These are phyloP conservation scores for Fusarium sp. DNA, from an alignment of 2,329 filamentous ascomycete genomes.

Conservation along the genomic window DNA sequence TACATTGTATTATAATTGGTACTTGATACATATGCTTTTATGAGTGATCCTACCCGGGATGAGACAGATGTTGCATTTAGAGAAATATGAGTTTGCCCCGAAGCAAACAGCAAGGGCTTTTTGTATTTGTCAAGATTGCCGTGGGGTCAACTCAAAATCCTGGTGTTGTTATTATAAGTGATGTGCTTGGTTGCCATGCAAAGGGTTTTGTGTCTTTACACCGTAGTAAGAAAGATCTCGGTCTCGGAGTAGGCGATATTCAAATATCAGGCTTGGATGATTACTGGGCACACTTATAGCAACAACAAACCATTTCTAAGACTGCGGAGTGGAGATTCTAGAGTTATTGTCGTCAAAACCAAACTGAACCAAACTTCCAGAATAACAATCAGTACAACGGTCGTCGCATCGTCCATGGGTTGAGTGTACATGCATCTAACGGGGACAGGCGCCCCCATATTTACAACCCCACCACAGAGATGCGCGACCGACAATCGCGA, in stretches of 20 bases:
- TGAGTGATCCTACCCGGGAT: background rate
- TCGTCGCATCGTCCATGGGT: background rate
- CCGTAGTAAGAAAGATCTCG: no score
- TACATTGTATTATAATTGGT: background rate
- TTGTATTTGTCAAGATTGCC: no score
- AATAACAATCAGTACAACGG: background rate
- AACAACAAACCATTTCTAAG: no score
- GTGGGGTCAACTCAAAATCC: no score
- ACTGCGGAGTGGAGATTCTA: background rate
- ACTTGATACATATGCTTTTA: background rate
- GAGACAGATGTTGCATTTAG: background rate
- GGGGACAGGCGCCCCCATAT: conserved; percentile 44
- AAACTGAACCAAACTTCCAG: background rate
- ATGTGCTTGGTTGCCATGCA: no score
- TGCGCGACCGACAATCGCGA: conserved; percentile 27
- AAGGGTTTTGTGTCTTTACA: no score
- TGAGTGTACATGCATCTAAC: conserved; percentile 48
- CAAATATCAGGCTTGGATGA: no score
- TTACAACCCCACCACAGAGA: conserved; percentile 50
- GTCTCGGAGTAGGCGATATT: no score
- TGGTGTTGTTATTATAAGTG: no score
- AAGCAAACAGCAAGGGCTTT: no score
- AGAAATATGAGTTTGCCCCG: no score
- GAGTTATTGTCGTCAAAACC: background rate
- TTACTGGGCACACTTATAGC: background rate